phyloP scores from a whole-genome alignment of 352 stramenopile genomes.

The Thalassiosira allenii region DNA sequence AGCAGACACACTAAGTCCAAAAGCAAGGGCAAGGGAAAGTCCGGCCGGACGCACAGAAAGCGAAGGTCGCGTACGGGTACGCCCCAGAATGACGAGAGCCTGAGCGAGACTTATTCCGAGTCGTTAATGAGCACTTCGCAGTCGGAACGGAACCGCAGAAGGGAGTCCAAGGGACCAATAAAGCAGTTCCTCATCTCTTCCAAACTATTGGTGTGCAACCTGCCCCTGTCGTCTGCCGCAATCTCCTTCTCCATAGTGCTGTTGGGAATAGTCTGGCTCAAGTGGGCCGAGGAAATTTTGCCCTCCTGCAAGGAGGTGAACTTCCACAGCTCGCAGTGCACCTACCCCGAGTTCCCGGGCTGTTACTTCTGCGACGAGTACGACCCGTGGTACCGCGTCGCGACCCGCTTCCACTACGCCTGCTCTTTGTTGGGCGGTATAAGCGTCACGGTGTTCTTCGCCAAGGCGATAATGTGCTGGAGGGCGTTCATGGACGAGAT shows the following conservation, averaged over 20 bases:
- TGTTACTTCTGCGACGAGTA: constrained; percentile 62
- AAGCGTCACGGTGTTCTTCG: constrained; percentile 58
- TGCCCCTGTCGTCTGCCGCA: constrained; percentile 38
- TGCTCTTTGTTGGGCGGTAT: constrained; percentile 68
- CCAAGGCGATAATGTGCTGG: constrained; percentile 65
- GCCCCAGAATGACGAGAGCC: not conserved
- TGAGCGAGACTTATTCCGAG: constrained; percentile 37
- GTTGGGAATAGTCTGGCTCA: constrained; percentile 80
- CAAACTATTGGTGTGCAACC: constrained; percentile 47
- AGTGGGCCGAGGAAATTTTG: constrained; percentile 76
- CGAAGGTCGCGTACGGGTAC: not conserved
- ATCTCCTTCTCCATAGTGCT: constrained; percentile 66
- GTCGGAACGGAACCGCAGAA: constrained; percentile 11
- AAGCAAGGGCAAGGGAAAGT: not conserved
- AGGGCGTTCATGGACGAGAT: constrained; percentile 80
- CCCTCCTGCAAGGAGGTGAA: constrained; percentile 74
- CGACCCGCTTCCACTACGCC: constrained; percentile 68
- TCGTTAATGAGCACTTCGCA: constrained; percentile 30
- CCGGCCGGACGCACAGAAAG: not conserved
- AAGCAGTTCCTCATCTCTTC: constrained; percentile 14
- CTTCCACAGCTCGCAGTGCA: constrained; percentile 82
- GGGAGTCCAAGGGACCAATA: not conserved
- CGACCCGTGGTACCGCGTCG: constrained; percentile 61
- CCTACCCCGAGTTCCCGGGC: constrained; percentile 79
- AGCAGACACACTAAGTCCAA: constrained; percentile 20